Base-by-base conservation (phyloP, 352 stramenopile species). In the Lagenidium sp. region DNA sequence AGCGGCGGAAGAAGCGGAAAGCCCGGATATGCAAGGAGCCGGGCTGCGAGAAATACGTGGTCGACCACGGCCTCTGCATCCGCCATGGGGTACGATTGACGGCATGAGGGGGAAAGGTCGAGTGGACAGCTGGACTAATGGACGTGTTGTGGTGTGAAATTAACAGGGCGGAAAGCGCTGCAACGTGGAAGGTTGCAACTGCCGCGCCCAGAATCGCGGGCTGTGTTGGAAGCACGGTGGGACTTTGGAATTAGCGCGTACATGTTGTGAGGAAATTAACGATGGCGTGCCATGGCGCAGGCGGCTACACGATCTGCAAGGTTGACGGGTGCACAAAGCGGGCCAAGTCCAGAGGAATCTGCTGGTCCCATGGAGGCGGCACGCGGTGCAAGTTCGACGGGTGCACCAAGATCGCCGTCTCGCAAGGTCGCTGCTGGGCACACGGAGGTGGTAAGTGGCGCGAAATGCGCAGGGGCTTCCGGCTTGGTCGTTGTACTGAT, bases 1-100 rank as follows among this genome's bases (percentile, higher is more conserved):
- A 4, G 19, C 21, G 28, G 22, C 24, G 8, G 11, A 73, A 73
- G 55, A 73, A 73, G 41, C 63, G 63, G 22, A 73, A 73, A 37
- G 55, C 55, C 4, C 41, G 63, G 6, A 67, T 73, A 18, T 73
- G 63, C 41, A 69, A 57, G 41, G 47, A 54, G 15, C 47, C 59
- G 6, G 59, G 59, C 3, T 73, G 63, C 46, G 46, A 67, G 24
- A 73, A 73, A 41, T 69, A 73, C 28, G 63, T 73, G 16, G 63
- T 73, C 21, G 63, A 73, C 35, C 55, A 62, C 19, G 63, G 63
- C 6, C 50, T 73, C 16, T 73, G 63, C 44, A 73, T 73, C 43
- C 51, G 59, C 20, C 63, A 73, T 31, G 63, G 63, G 41, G 60
- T 70, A 50, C 24, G 38, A n/a, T n/a, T n/a, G n/a, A n/a, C n/a